Evolutionary conservation across 208 protist genomes (phyloP).

Genomic region (Acanthamoeba castellanii): DNA sequence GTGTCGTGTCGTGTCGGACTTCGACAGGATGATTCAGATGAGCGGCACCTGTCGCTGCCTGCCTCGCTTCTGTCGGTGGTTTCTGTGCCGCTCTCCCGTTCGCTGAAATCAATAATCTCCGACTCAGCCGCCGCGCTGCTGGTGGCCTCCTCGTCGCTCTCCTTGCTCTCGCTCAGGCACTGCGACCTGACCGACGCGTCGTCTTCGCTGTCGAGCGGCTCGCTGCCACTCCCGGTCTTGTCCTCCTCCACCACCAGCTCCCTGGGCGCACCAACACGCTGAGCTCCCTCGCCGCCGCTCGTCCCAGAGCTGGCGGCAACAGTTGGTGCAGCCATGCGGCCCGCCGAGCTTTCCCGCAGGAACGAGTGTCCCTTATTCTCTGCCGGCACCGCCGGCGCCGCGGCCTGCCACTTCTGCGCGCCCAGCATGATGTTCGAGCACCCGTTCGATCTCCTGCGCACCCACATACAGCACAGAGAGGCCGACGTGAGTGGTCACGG

Average conservation of each 20-base stretch:
- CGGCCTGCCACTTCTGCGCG: not conserved
- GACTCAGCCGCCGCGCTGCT: not conserved
- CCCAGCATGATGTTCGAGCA: not conserved
- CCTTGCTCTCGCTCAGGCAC: not conserved
- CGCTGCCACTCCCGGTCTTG: conserved; percentile 39
- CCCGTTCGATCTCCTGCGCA: not conserved
- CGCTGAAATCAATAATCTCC: not conserved
- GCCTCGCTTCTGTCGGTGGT: not conserved
- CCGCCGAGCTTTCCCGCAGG: no score
- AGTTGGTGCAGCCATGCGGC: not conserved
- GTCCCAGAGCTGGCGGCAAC: not conserved
- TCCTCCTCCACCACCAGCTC: not conserved
- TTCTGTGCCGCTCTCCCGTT: conserved; percentile 31
- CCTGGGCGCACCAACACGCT: no score
- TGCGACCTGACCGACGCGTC: not conserved
- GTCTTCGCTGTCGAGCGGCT: conserved; percentile 27
- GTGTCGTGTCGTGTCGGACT: no score
- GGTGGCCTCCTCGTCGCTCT: not conserved
- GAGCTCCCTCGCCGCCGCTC: not conserved
- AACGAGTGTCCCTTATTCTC: not conserved
- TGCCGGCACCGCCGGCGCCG: not conserved
- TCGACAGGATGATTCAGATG: no score
- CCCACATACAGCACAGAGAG: not conserved
- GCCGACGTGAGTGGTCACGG: no score
- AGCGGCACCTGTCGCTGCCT: conserved; percentile 19